Evolutionary conservation across 2,329 filamentous ascomycete genomes (phyloP).

Genomic region (Xylaria sp.): DNA sequence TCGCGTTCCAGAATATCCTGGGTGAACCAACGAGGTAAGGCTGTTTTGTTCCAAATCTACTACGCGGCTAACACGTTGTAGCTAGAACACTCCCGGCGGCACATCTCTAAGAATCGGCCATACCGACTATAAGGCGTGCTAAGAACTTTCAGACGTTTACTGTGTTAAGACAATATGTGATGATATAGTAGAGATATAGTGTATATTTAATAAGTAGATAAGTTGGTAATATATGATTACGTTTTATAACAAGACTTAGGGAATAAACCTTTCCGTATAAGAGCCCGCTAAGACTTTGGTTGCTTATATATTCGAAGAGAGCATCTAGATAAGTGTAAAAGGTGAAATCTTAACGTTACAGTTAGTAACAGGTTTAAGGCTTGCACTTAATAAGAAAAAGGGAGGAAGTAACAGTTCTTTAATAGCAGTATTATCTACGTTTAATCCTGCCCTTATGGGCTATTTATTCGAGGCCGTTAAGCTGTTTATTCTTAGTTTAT

Average conservation of each 20-base stretch:
- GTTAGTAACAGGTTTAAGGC: too few species aligned
- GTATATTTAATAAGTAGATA: slow-evolving; percentile 11
- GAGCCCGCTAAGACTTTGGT: background rate
- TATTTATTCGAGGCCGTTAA: too few species aligned
- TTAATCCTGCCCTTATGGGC: too few species aligned
- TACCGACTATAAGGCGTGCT: background rate
- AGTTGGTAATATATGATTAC: background rate
- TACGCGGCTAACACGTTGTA: slow-evolving; percentile 18
- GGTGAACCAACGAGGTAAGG: slow-evolving; percentile 65
- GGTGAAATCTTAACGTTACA: too few species aligned
- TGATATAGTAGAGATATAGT: background rate
- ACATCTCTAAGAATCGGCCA: slow-evolving; percentile 19
- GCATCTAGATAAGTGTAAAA: too few species aligned
- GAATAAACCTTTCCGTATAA: background rate
- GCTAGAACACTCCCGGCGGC: slow-evolving; percentile 22
- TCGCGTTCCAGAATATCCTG: slow-evolving; percentile 81
- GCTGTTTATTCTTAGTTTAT: too few species aligned
- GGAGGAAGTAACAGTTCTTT: too few species aligned
- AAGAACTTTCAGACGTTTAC: background rate
- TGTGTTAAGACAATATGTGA: background rate
- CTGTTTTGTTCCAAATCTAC: background rate
- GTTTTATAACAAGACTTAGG: background rate
- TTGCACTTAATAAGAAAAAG: too few species aligned
- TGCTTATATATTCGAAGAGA: too few species aligned
- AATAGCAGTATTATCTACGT: too few species aligned